Evolutionary conservation across 2,329 filamentous ascomycete species (phyloP).

Genomic region (Fusarium mundagurra): DNA sequence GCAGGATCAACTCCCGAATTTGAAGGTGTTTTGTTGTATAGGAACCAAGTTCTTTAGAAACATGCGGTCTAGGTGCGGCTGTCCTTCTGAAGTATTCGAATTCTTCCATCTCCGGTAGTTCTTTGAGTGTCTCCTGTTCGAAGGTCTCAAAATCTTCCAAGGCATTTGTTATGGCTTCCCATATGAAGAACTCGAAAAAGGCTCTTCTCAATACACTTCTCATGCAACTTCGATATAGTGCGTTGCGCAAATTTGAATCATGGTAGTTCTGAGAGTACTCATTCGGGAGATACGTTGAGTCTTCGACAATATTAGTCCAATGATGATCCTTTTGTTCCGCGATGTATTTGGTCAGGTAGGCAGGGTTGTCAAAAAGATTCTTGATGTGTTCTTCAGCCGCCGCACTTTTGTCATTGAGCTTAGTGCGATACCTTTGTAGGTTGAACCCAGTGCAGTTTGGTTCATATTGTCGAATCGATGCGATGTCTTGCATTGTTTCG

Average conservation of each 20-base stretch:
- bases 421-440: background rate
- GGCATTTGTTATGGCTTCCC: conserved; percentile 1
- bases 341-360: conserved; percentile 27
- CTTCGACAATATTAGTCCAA: conserved; percentile 32
- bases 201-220: conserved; percentile 28
- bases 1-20: conserved; percentile 12
- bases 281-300: background rate
- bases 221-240: conserved; percentile 29
- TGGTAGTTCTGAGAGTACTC: conserved; percentile 15
- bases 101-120: background rate
- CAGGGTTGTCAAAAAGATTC: conserved; percentile 31
- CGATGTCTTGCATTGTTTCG: conserved; percentile 24
- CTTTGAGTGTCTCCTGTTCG: background rate
- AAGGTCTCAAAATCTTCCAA: background rate
- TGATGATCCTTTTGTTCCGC: conserved; percentile 37
- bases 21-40: background rate
- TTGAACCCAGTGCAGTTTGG: background rate
- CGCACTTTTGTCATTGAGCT: conserved; percentile 2
- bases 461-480: conserved; percentile 27
- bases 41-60: background rate
- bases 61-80: background rate
- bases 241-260: background rate
- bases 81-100: background rate
- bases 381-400: conserved; percentile 24
- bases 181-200: conserved; percentile 36